phyloP scores from a whole-genome alignment of 2,329 filamentous ascomycete genomes.

The Raffaelea arxii region DNA sequence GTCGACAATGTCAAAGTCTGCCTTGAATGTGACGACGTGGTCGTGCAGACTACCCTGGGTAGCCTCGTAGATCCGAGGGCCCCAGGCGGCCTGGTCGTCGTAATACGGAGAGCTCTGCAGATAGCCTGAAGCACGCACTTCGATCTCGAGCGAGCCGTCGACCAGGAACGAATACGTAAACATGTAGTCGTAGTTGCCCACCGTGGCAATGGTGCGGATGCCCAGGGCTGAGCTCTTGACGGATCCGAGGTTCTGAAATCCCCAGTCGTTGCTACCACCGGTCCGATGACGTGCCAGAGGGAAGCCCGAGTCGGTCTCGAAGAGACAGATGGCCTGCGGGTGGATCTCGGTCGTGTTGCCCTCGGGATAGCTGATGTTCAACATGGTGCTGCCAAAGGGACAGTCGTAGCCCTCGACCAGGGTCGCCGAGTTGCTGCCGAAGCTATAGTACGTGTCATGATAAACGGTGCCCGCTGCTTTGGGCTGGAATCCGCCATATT shows the following conservation, averaged over 20 bases:
- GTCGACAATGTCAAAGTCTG: constrained; percentile 28
- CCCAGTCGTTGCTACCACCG: constrained; percentile 9
- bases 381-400: constrained; percentile 26
- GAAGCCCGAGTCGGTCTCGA: constrained; percentile 26
- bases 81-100: constrained; percentile 22
- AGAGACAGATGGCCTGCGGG: constrained; percentile 27
- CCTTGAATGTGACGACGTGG: constrained; percentile 29
- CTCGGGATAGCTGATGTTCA: constrained; percentile 22
- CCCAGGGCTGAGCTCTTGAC: constrained; percentile 25
- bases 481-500: constrained; percentile 38
- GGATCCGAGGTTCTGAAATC: constrained; percentile 20
- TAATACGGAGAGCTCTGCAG: constrained; percentile 23
- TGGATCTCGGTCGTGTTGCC: constrained; percentile 20
- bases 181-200: constrained; percentile 33
- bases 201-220: constrained; percentile 26
- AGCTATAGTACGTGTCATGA: constrained; percentile 28
- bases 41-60: constrained; percentile 26
- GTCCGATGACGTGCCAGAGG: constrained; percentile 25
- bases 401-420: constrained; percentile 33
- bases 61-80: constrained; percentile 23
- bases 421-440: constrained; percentile 24
- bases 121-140: constrained; percentile 27
- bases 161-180: constrained; percentile 24
- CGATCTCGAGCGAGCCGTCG: constrained; percentile 27
- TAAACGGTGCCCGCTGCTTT: constrained; percentile 30